Conservation (phyloP, 2,329 filamentous ascomycete species). For the Colletotrichum gloeosporioides region DNA sequence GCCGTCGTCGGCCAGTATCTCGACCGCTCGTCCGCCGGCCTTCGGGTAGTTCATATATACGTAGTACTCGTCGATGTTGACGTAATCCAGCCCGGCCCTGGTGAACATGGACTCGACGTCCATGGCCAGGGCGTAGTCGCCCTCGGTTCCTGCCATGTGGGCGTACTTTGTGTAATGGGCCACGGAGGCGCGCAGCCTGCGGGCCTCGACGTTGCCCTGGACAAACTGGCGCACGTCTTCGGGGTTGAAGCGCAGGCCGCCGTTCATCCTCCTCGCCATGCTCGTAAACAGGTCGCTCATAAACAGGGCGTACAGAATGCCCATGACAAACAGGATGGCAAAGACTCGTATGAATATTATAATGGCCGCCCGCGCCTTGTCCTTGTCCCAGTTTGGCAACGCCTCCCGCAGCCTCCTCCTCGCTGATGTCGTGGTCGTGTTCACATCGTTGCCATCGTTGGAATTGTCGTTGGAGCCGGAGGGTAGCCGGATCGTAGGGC, state of each 20-base stretch:
- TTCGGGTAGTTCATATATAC: slow-evolving; percentile 94
- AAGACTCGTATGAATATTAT: slow-evolving; percentile 76
- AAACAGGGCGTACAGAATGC: slow-evolving; percentile 84
- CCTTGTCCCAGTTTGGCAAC: slow-evolving; percentile 14
- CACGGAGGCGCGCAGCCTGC: slow-evolving; percentile 74
- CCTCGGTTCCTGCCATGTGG: slow-evolving; percentile 93
- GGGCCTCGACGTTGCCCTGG: slow-evolving; percentile 73
- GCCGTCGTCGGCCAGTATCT: slow-evolving; percentile 75
- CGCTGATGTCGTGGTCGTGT: slow-evolving; percentile 27
- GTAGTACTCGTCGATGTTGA: slow-evolving; percentile 78
- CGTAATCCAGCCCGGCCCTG: slow-evolving; percentile 74
- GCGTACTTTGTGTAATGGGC: slow-evolving; percentile 82
- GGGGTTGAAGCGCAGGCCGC: slow-evolving; percentile 77
- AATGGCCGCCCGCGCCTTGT: slow-evolving; percentile 38
- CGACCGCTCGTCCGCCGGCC: slow-evolving; percentile 76
- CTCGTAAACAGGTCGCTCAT: slow-evolving; percentile 81
- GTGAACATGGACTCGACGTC: slow-evolving; percentile 83
- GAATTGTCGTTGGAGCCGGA: slow-evolving; percentile 36
- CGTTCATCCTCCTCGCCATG: slow-evolving; percentile 66
- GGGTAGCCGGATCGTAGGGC: slow-evolving; percentile 54
- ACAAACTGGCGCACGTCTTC: slow-evolving; percentile 81
- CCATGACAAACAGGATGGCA: slow-evolving; percentile 76
- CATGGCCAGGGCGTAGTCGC: slow-evolving; percentile 84
- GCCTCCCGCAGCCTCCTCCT: slow-evolving; percentile 24
- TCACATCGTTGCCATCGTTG: slow-evolving; percentile 24